Evolutionary conservation across 345 rosid genomes (phyloP), one percentile per base, ranked within the genome.

Genomic region (Citrus reticulata): DNA sequence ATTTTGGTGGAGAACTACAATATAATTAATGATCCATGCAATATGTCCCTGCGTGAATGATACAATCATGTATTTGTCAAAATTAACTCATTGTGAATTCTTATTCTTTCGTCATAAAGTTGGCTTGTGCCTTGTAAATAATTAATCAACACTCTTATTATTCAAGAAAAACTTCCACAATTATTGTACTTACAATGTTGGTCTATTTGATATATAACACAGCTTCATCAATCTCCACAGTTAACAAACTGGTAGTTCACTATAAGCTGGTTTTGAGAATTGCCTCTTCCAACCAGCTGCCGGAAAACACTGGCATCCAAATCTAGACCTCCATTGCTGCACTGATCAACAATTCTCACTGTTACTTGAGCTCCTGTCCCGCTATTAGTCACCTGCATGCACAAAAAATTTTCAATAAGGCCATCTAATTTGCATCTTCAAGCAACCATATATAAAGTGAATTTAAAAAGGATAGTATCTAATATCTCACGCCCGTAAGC

Each of bases 281-380:
- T 37, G 11, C 96, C 96, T 46, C 6, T 0, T 7, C 94, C 89
- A 69, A 89, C 80, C 30, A 90, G 4, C 16, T 32, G 70, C 0
- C 59, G 49, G 57, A 92, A 92, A 67, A 92, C 82, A 5, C 71
- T 79, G 19, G 73, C 80, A 35, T 92, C 93, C 81, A 92, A 79
- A 79, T 88, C 91, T 42, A 90, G 49, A 0, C 97, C 91, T 77
- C 93, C 94, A 59, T 85, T 88, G 78, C 87, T 78, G 72, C 97
- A 91, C 64, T 92, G 92, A 74, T 92, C 94, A 10, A 89, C 91
- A 20, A 92, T 92, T 61, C 97, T 87, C 73, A 84, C 93, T 0
- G 83, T 89, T 46, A 72, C 76, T 24, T 69, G 82, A 35, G 88
- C 84, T 49, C 86, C 77, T 0, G 91, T 92, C 32, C 84, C 40